Conservation (phyloP, 352 stramenopile genomes). For the Globisporangium paroecandrum region DNA sequence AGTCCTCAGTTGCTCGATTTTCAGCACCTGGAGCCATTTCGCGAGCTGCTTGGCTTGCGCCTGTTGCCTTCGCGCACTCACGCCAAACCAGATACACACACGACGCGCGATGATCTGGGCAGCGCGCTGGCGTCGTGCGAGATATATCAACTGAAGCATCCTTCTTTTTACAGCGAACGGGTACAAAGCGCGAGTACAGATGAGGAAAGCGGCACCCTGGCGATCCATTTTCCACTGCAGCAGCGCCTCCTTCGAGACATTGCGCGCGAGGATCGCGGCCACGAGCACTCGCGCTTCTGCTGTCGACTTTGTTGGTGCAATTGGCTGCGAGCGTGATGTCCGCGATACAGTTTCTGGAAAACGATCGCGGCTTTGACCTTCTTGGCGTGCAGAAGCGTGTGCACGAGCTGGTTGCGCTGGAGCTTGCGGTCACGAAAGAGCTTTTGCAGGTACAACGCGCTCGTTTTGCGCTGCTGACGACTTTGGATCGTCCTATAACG, state of each 20-base stretch:
- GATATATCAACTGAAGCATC: conserved; percentile 24
- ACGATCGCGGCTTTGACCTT: conserved; percentile 32
- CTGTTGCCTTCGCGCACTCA: conserved; percentile 11
- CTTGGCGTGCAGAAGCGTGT: conserved; percentile 30
- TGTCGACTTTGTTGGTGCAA: conserved; percentile 18
- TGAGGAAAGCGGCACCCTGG: conserved; percentile 44
- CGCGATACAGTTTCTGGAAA: conserved; percentile 42
- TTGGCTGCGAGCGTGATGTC: conserved; percentile 21
- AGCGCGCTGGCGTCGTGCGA: conserved; percentile 24
- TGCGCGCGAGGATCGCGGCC: conserved; percentile 32
- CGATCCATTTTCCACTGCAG: conserved; percentile 43
- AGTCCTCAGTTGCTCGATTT: conserved; percentile 21
- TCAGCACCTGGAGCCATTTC: conserved; percentile 27
- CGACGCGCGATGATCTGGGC: conserved; percentile 17
- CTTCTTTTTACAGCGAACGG: conserved; percentile 35
- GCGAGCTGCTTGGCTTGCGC: conserved; percentile 16
- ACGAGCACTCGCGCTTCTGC: conserved; percentile 27
- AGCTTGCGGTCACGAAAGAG: conserved; percentile 34
- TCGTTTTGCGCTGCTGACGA: conserved; percentile 26
- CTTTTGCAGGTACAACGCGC: conserved; percentile 32
- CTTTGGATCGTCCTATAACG: conserved; percentile 19
- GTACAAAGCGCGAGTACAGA: conserved; percentile 37
- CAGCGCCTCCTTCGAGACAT: conserved; percentile 35
- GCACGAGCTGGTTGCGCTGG: conserved; percentile 37
- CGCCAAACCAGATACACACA: conserved; percentile 26